phyloP scores from a whole-genome alignment of 495 filamentous ascomycete genomes.

The Penicillium alfredii region DNA sequence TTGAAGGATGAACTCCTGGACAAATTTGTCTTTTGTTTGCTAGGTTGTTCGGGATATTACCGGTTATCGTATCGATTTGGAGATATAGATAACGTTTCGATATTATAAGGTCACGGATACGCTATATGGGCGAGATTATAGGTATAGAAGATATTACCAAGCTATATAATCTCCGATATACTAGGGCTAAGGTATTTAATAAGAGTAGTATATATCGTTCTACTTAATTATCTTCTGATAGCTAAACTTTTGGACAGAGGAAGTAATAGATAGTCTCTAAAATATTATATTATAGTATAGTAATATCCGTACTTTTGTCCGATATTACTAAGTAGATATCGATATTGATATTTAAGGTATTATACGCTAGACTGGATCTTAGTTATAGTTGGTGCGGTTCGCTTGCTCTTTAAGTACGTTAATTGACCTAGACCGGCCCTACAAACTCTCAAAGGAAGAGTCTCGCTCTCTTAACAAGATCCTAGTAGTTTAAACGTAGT shows the following conservation, averaged over 20 bases:
- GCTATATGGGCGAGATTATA: too few relatives aligned
- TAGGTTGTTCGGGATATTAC: too few relatives aligned
- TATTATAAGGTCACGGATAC: too few relatives aligned
- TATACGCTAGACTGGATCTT: conserved; percentile 22
- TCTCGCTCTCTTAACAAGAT: too few relatives aligned
- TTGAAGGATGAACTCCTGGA: too few relatives aligned
- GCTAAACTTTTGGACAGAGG: too few relatives aligned
- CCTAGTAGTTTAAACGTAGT: too few relatives aligned
- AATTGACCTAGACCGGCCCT: conserved; percentile 30
- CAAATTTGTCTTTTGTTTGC: too few relatives aligned
- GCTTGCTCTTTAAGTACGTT: conserved; percentile 29
- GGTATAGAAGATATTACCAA: conserved; percentile 12
- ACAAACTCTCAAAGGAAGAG: too few relatives aligned
- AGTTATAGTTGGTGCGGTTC: conserved; percentile 22
- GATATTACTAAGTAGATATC: conserved; percentile 31
- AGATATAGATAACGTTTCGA: too few relatives aligned
- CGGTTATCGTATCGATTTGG: too few relatives aligned
- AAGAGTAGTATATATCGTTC: conserved; percentile 8
- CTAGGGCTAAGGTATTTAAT: conserved; percentile 20
- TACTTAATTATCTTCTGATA: too few relatives aligned
- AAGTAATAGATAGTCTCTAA: conserved; percentile 32
- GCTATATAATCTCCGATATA: conserved; percentile 20
- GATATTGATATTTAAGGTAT: conserved; percentile 28
- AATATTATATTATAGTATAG: conserved; percentile 36
- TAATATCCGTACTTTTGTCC: conserved; percentile 26